phyloP scores from a whole-genome alignment of 2,329 filamentous ascomycete genomes.

The Hypomyces rosellus region DNA sequence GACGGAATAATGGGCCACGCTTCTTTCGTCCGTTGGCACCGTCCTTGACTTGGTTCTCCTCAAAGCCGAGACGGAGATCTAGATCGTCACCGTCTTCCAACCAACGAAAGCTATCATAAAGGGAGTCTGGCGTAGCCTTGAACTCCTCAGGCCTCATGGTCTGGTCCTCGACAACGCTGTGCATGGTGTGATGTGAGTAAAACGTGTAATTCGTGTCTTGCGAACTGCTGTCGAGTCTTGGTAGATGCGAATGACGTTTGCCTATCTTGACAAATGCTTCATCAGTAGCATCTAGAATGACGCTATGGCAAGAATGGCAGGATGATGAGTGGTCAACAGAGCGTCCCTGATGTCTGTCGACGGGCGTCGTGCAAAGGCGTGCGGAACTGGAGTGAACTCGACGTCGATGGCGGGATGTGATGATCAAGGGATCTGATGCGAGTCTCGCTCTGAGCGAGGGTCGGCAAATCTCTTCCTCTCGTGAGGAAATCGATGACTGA shows the following conservation, averaged over 20 bases:
- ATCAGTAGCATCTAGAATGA: conserved; percentile 29
- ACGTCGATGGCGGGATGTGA: background rate
- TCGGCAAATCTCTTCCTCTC: conserved; percentile 6
- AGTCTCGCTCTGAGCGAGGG: conserved; percentile 7
- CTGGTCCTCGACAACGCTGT: conserved; percentile 16
- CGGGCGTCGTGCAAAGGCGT: conserved; percentile 9
- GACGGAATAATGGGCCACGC: conserved; percentile 55
- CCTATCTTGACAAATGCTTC: conserved; percentile 20
- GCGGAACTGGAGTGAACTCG: conserved; percentile 13
- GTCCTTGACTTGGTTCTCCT: conserved; percentile 61
- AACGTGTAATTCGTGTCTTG: background rate
- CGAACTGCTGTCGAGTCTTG: conserved; percentile 13
- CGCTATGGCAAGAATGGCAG: conserved; percentile 32
- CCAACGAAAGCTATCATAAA: conserved; percentile 67
- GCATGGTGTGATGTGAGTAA: conserved; percentile 18
- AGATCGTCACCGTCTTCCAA: conserved; percentile 66
- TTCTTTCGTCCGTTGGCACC: conserved; percentile 36
- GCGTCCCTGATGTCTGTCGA: background rate
- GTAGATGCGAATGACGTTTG: conserved; percentile 20
- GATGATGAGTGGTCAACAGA: conserved; percentile 4
- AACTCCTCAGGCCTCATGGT: conserved; percentile 12
- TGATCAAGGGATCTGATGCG: conserved; percentile 8
- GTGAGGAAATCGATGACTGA: conserved; percentile 16
- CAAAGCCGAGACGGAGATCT: conserved; percentile 59
- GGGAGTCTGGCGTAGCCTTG: conserved; percentile 40